Evolutionary conservation across 257 asterid genomes (phyloP).

Genomic region (Gentiana macrophylla): DNA sequence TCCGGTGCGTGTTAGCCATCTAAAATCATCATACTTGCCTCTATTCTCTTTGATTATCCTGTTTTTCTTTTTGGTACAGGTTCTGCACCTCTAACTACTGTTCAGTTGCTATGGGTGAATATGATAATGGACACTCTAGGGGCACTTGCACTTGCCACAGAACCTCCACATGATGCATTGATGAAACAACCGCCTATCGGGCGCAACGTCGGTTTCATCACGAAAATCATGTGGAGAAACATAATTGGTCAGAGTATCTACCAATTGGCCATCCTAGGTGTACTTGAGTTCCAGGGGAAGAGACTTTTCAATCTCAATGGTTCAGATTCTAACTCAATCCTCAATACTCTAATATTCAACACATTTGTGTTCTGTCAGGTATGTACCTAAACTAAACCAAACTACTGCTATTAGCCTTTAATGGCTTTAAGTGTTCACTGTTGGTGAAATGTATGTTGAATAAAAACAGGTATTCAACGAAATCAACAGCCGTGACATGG

Average conservation of each 20-base stretch:
- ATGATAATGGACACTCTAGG: conserved; percentile 92
- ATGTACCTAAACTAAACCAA: neutral
- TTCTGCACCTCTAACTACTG: conserved; percentile 80
- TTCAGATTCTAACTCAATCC: conserved; percentile 31
- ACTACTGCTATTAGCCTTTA: neutral
- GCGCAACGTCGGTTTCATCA: conserved; percentile 46
- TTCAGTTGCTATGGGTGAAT: conserved; percentile 90
- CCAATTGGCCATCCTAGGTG: conserved; percentile 53
- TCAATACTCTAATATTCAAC: conserved; percentile 70
- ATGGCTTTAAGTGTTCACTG: too few relatives aligned
- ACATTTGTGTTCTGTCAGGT: conserved; percentile 88
- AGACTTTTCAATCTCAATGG: conserved; percentile 34
- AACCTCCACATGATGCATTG: conserved; percentile 69
- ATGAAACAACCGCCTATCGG: conserved; percentile 65
- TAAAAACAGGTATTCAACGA: conserved; percentile 62
- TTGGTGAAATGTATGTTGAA: neutral
- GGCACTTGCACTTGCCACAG: conserved; percentile 82
- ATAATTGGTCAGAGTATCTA: conserved; percentile 68
- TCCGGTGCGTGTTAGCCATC: conserved; percentile 39
- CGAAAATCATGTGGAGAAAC: conserved; percentile 76
- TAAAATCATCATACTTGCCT: neutral
- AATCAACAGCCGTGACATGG: conserved; percentile 82
- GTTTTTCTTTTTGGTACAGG: conserved; percentile 28
- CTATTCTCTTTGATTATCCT: neutral
- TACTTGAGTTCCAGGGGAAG: conserved; percentile 45